A percentile compares a stretch with the other conserved stretches of the same genome.
phyloP scores from a whole-genome alignment of 169 alveolate genomes.

The Eimeria falciformis region DNA sequence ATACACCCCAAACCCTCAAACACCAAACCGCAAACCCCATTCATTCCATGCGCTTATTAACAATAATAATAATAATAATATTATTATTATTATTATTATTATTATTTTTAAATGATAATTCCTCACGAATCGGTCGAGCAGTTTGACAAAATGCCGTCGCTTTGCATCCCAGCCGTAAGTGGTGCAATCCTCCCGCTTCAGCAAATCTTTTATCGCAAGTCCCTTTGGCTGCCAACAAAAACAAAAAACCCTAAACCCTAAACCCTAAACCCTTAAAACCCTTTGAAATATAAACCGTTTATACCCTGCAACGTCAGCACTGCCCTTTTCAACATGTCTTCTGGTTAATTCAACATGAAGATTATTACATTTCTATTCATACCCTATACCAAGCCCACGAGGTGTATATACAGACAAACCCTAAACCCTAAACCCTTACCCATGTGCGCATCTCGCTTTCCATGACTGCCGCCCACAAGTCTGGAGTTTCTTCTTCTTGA shows the following conservation, averaged over 20 bases:
- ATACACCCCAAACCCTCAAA: neutral
- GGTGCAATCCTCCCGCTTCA: conserved; percentile 1
- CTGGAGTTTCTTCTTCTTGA: conserved; percentile 14
- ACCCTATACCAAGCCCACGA: neutral
- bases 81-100: too few relatives aligned
- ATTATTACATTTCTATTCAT: too few relatives aligned
- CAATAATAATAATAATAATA: neutral
- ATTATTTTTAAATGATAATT: too few relatives aligned
- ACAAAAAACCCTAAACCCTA: neutral
- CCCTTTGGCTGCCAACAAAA: neutral
- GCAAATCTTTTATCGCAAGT: neutral
- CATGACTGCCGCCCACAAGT: conserved; percentile 51
- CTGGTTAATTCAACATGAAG: neutral
- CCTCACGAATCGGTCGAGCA: neutral
- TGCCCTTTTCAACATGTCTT: neutral
- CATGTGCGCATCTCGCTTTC: neutral
- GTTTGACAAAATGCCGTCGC: neutral
- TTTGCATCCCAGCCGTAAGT: neutral
- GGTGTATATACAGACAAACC: neutral
- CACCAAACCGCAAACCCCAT: neutral
- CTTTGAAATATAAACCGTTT: neutral
- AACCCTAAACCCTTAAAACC: neutral
- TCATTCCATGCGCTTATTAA: neutral
- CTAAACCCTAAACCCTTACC: conserved; percentile 12
- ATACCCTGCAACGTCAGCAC: neutral